phyloP scores from a whole-genome alignment of 257 asterid species.

The Scutellaria barbata region DNA sequence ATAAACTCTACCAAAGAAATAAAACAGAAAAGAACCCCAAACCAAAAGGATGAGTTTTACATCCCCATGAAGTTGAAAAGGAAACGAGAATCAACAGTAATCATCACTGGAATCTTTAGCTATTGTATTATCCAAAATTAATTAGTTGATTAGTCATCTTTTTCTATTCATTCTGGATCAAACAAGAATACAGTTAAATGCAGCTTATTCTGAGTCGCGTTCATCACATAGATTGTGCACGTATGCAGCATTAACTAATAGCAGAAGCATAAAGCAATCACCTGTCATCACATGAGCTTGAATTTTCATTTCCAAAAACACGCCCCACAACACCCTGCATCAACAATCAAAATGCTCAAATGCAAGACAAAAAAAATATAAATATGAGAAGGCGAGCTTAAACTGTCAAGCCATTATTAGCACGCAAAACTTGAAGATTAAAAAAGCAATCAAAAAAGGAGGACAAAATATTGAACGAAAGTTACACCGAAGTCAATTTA shows the following conservation, averaged over 20 bases:
- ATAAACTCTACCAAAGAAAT: neutral
- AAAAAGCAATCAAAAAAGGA: neutral
- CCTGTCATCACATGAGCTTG: slow-evolving; percentile 84
- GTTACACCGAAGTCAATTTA: too few relatives aligned
- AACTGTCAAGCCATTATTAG: neutral
- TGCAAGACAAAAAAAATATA: neutral
- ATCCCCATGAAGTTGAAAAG: neutral
- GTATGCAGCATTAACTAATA: neutral
- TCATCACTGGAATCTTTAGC: neutral
- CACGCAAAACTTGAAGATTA: neutral
- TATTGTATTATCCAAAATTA: neutral
- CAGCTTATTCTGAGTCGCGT: neutral
- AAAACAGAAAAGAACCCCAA: neutral
- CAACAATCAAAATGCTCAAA: slow-evolving; percentile 23
- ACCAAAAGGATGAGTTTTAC: neutral
- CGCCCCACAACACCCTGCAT: slow-evolving; percentile 92
- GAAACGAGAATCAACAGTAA: neutral
- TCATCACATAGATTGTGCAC: neutral
- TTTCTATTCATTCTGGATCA: neutral
- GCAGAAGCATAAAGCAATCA: slow-evolving; percentile 33
- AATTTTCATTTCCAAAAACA: slow-evolving; percentile 83
- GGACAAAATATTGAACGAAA: too few relatives aligned
- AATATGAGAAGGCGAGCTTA: neutral
- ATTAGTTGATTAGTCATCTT: neutral
- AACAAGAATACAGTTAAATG: slow-evolving; percentile 5